Evolutionary conservation across 768 basidiomycete genomes (phyloP), one percentile per base, ranked within the genome.

Genomic region (Kwoniella mangroviensis): DNA sequence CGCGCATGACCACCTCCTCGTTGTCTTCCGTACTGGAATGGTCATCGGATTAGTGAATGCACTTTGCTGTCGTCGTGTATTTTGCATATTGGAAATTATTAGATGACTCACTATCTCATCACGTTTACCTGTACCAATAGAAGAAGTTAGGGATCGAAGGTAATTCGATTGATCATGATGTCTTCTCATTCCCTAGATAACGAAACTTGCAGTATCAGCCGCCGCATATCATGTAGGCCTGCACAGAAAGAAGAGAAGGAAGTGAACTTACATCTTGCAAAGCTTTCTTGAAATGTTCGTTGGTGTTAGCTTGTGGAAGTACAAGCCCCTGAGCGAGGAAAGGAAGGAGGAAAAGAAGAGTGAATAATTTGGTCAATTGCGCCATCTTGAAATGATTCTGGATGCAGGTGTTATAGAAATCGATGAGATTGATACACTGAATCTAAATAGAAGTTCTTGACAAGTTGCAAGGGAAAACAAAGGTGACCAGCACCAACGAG

Each of bases 291-390:
- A 53, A 22, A 40, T 51, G 21, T 15, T 28, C 51, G 22, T 51
- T 43, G 9, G 11, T 26, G 34, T 63, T 53, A 15, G 22, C 51
- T 52, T 28, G 62, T 13, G 56, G 56, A n/a, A 63, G 26, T 26
- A 53, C 62, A 6, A 63, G 28, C n/a, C 62, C 62, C 45, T 63
- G 62, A 63, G 62, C 28, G 26, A 63, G 40, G 51, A 52, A 53
- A 34, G 62, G 62, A 11, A 63, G 22, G 62, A 63, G 22, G n/a
- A 63, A 53, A 40, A 63, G 15, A 26, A 63, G 51, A 15, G 45
- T 28, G 62, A 63, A 53, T 17, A 63, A 26, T 42, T 63, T 41
- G 26, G 62, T 63, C 15, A 63, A 51, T 24, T 63, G 17, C 28
- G 62, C 40, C 62, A 63, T 63, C 28, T 49, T 51, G 41, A 17